Percentiles rank a stretch among this genome's conserved stretches.
phyloP scores from a whole-genome alignment of 768 basidiomycete species.

The Suillus tomentosus region DNA sequence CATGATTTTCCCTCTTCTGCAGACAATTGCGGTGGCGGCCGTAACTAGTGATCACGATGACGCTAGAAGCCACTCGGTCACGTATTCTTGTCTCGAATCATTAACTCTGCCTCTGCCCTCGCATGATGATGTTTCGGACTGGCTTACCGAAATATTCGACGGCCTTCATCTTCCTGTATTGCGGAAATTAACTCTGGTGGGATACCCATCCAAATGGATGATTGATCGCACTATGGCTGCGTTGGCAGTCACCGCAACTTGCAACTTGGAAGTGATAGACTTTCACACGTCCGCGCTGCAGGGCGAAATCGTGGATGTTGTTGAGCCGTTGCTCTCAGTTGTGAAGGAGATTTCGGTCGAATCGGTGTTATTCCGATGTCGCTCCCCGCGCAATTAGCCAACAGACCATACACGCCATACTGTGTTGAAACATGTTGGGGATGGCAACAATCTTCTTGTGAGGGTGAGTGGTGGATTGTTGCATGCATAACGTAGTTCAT shows the following conservation, averaged over 20 bases:
- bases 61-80: too few relatives aligned
- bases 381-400: not conserved
- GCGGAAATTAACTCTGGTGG: not conserved
- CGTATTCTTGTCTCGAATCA: not conserved
- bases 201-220: not conserved
- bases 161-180: not conserved
- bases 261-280: not conserved
- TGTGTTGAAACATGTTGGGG: not conserved
- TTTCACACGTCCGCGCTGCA: not conserved
- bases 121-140: not conserved
- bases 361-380: not conserved
- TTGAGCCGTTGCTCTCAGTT: not conserved
- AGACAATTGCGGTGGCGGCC: not conserved
- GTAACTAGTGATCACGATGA: not conserved
- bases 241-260: not conserved
- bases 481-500: not conserved
- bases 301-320: not conserved
- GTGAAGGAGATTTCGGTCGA: not conserved
- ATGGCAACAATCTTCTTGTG: not conserved
- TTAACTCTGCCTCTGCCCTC: not conserved
- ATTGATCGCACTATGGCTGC: not conserved
- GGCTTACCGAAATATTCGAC: not conserved
- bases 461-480: too few relatives aligned
- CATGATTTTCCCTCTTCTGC: not conserved
- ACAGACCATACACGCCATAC: not conserved